Conservation (phyloP, 306 rosid species). For the Glycyrrhiza uralensis region DNA sequence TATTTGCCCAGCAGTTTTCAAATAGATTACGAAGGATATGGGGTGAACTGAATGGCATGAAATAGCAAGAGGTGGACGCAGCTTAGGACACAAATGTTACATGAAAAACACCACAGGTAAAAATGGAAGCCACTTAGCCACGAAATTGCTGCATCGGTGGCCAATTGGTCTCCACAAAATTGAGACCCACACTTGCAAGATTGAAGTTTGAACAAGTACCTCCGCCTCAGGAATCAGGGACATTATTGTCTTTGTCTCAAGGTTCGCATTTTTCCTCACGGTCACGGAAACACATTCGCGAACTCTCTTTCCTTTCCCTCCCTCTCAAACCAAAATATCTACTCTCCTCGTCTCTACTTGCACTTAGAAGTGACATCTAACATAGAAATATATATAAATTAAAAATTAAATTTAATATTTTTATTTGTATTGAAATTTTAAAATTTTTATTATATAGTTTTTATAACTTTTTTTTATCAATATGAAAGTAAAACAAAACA, state of each 20-base stretch:
- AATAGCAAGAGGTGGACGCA: not conserved
- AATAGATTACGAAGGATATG: no score
- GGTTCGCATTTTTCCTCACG: no score
- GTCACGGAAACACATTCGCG: not conserved
- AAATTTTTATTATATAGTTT: no score
- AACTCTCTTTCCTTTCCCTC: not conserved
- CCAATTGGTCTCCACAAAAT: not conserved
- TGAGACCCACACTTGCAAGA: not conserved
- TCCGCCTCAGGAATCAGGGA: not conserved
- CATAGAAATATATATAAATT: no score
- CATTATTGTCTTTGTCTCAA: not conserved
- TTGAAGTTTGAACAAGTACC: not conserved
- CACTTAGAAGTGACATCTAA: no score
- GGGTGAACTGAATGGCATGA: not conserved
- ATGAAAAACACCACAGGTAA: not conserved
- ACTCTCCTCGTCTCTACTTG: not conserved
- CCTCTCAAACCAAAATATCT: not conserved
- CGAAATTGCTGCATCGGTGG: not conserved
- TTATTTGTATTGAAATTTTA: no score
- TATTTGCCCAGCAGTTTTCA: no score
- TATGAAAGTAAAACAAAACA: no score
- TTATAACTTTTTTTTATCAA: no score
- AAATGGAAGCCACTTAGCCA: no score
- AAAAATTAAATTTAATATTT: no score
- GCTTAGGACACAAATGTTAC: not conserved